Base-by-base conservation (phyloP, 2,329 filamentous ascomycete genomes). In the Aureobasidium lini region DNA sequence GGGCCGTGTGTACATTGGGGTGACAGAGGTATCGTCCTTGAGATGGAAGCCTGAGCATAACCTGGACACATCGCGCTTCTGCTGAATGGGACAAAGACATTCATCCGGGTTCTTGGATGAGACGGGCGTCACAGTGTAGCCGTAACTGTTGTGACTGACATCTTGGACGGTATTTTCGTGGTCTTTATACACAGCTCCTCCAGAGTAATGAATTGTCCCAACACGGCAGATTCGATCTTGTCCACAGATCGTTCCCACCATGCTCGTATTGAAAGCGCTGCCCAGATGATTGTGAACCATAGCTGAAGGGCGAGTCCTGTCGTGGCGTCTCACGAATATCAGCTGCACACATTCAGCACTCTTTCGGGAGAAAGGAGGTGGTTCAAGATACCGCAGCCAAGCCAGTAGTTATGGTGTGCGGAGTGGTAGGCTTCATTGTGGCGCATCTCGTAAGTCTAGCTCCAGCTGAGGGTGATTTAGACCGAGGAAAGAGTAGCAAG, bases 111-210 rank as follows among this genome's bases (percentile, higher is more conserved):
- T 75, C 10, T 2, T 95, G 83, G 72, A 92, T 86, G 9, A 80
- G 76, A 70, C 89, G 90, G 0, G 89, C 90, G 68, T 86, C 83
- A 32, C 83, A 89, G 90, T 23, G 23, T 23, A 96, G 95, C 74
- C 96, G 91, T 47, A 80, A 77, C 56, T 91, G 77, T 0, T 36
- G 32, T 34, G 15, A 2, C 18, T n/a, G 31, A 18, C n/a, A 16
- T 23, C 32, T 5, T 18, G 46, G 7, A 36, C 31, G 31, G 8
- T 10, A 36, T 36, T 18, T 36, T 9, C 8, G 23, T 7, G 8
- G n/a, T 23, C 32, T 36, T 49, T 49, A 49, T 49, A 49, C n/a
- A 6, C 5, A 11, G 7, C 7, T 8, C 28, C 18, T 10, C 1
- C 13, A 23, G 18, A 44, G 2, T 11, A 9, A 16, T 15, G 18